Evolutionary conservation across 2,329 filamentous ascomycete species (phyloP).

Genomic region (Fusarium subtropicale): DNA sequence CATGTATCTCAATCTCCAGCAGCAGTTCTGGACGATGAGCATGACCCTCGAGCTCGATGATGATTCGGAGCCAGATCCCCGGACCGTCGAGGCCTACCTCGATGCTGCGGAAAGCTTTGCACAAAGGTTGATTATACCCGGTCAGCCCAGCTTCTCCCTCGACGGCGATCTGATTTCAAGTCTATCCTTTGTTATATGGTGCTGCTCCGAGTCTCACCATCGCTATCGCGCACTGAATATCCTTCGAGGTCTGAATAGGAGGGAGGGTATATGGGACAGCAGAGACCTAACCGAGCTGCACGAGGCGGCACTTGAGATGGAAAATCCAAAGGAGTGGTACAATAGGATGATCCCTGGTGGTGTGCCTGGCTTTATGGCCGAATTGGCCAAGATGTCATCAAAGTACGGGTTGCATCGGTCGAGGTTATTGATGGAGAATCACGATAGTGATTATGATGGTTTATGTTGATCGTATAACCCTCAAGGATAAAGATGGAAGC

Average conservation of each 20-base stretch:
- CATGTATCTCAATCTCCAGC: slow-evolving; percentile 15
- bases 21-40: slow-evolving; percentile 29
- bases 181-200: slow-evolving; percentile 15
- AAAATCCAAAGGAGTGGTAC: slow-evolving; percentile 5
- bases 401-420: not conserved
- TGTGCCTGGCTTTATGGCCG: slow-evolving; percentile 18
- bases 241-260: slow-evolving; percentile 27
- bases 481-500: too few relatives aligned
- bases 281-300: slow-evolving; percentile 37
- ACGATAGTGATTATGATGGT: not conserved
- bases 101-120: slow-evolving; percentile 17
- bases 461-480: not conserved
- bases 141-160: slow-evolving; percentile 21
- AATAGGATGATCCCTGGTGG: slow-evolving; percentile 19
- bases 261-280: slow-evolving; percentile 42
- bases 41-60: slow-evolving; percentile 5
- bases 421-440: not conserved
- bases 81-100: not conserved
- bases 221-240: slow-evolving; percentile 24
- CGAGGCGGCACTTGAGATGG: slow-evolving; percentile 23
- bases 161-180: slow-evolving; percentile 27
- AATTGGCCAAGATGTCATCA: not conserved
- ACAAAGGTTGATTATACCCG: not conserved
- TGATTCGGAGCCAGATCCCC: not conserved
- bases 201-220: not conserved